Evolutionary conservation across 208 protist genomes (phyloP).

Genomic region (Naegleria gruberi): DNA sequence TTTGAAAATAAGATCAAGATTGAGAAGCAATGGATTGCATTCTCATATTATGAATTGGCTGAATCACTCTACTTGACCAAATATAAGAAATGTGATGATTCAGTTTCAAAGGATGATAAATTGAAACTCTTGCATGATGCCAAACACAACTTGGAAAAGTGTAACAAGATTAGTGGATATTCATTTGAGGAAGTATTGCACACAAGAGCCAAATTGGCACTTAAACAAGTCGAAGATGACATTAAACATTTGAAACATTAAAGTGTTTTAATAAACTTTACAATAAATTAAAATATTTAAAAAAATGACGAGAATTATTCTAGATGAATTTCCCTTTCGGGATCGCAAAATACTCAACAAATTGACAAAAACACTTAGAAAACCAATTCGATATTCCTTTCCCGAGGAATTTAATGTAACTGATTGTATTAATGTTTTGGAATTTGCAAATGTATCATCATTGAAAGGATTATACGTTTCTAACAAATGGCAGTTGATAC

Average conservation of each 20-base stretch:
- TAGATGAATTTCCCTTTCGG: too few species aligned
- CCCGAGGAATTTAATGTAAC: too few species aligned
- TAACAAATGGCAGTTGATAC: too few species aligned
- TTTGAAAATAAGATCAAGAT: background rate
- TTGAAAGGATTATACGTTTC: too few species aligned
- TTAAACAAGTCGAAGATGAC: background rate
- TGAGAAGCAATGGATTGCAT: slow-evolving; percentile 10
- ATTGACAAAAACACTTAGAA: too few species aligned
- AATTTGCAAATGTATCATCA: too few species aligned
- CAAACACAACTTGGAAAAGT: background rate
- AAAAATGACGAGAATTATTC: too few species aligned
- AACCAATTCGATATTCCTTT: too few species aligned
- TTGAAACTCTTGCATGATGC: background rate
- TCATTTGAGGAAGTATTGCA: slow-evolving; percentile 1
- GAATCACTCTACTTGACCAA: background rate
- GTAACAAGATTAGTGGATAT: background rate
- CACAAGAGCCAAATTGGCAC: background rate
- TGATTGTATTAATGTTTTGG: too few species aligned
- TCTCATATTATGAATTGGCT: background rate
- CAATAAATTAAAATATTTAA: too few species aligned
- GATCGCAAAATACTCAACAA: too few species aligned
- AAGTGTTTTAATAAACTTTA: too few species aligned
- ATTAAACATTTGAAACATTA: background rate
- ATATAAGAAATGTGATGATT: background rate
- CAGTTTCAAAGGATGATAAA: background rate